These are phyloP conservation scores for Cylindricascospora bacillispora DNA, from an alignment of 1,139 yeast species.

Conservation along the genomic window DNA sequence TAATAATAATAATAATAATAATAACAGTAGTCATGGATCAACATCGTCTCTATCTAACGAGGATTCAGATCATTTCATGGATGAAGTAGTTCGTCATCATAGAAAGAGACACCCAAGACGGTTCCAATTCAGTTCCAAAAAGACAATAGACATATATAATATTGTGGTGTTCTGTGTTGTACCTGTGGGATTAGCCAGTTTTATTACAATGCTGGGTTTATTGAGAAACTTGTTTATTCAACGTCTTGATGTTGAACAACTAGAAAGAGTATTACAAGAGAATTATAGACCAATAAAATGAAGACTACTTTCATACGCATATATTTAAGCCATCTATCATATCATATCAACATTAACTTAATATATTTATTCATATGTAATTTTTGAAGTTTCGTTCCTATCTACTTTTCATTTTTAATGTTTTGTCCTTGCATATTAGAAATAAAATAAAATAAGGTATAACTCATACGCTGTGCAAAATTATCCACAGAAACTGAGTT, in stretches of 20 bases:
- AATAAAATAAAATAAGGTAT: too few relatives aligned
- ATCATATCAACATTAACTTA: too few relatives aligned
- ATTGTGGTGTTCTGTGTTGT: constrained; percentile 94
- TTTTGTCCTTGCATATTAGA: too few relatives aligned
- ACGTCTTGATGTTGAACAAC: constrained; percentile 51
- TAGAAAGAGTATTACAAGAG: constrained; percentile 13
- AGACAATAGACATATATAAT: constrained; percentile 70
- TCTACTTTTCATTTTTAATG: too few relatives aligned
- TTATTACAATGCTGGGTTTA: constrained; percentile 78
- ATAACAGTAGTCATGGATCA: not conserved
- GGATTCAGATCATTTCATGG: not conserved
- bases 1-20: not conserved
- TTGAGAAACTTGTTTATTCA: constrained; percentile 62
- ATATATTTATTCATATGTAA: too few relatives aligned
- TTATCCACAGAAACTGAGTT: too few relatives aligned
- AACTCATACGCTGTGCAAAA: too few relatives aligned
- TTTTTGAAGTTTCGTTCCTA: too few relatives aligned
- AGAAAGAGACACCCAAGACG: constrained; percentile 1
- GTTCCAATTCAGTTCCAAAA: constrained; percentile 20
- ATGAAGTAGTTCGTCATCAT: constrained; percentile 1
- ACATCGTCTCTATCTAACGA: not conserved
- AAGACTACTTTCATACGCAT: too few relatives aligned
- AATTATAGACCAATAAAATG: constrained; percentile 2
- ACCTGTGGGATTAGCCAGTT: constrained; percentile 92
- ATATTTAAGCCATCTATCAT: too few relatives aligned